Conservation (phyloP, 768 basidiomycete species). For the Suillus paluster region DNA sequence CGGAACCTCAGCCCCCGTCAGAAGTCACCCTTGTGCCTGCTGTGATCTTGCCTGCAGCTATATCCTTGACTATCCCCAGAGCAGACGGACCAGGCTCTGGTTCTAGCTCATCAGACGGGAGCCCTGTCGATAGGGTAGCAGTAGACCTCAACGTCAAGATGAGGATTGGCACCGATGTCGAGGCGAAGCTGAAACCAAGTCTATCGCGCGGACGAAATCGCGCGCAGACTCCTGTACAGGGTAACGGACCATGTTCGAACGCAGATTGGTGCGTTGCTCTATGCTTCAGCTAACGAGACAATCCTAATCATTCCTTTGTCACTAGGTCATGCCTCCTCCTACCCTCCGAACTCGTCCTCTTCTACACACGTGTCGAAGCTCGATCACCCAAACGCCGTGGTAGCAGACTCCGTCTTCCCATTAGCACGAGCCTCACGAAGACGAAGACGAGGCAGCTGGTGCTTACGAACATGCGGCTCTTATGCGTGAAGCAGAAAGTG, state of each 20-base stretch:
- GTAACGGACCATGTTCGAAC: conserved; percentile 41
- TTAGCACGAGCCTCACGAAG: conserved; percentile 49
- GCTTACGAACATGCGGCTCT: conserved; percentile 57
- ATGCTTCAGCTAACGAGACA: neutral
- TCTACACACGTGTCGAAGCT: conserved; percentile 57
- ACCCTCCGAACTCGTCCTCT: conserved; percentile 53
- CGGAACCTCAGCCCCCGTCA: conserved; percentile 6
- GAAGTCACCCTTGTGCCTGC: conserved; percentile 1
- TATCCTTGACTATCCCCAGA: neutral
- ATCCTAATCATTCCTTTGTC: conserved; percentile 7
- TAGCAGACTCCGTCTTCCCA: conserved; percentile 55
- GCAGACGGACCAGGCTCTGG: conserved; percentile 37
- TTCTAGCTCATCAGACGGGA: conserved; percentile 54
- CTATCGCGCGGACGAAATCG: conserved; percentile 56
- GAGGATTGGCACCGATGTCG: neutral
- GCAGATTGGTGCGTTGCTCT: conserved; percentile 48
- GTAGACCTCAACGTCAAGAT: neutral
- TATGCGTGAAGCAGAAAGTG: conserved; percentile 58
- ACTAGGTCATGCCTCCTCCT: conserved; percentile 43
- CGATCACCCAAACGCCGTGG: conserved; percentile 59
- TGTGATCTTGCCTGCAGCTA: neutral
- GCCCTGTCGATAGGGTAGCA: conserved; percentile 40
- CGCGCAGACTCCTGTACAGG: conserved; percentile 57
- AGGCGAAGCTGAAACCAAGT: conserved; percentile 29
- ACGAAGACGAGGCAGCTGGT: conserved; percentile 59